These are phyloP conservation scores for Saccharomycopsis fermentans DNA, from an alignment of 805 yeast species.

Conservation along the genomic window DNA sequence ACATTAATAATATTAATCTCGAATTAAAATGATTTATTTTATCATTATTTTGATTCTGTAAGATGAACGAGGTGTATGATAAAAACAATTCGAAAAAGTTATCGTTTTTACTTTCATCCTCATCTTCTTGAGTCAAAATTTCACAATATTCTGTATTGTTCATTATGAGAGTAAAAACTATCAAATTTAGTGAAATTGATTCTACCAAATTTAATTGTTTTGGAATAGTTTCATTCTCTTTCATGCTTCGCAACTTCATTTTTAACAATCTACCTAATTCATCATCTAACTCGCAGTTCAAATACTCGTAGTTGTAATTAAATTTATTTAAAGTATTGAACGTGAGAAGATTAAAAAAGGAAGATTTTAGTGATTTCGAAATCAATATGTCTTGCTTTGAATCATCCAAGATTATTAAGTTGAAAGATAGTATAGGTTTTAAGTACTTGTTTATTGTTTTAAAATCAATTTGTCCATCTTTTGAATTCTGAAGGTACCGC, in stretches of 20 bases:
- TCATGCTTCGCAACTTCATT: slow-evolving; percentile 1
- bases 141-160: slow-evolving; percentile 3
- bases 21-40: slow-evolving; percentile 23
- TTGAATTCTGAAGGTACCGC: not conserved
- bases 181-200: slow-evolving; percentile 13
- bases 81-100: slow-evolving; percentile 27
- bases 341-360: slow-evolving; percentile 17
- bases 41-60: slow-evolving; percentile 30
- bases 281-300: slow-evolving; percentile 1
- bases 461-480: not conserved
- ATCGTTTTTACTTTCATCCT: not conserved
- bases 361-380: slow-evolving; percentile 3
- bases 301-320: slow-evolving; percentile 10
- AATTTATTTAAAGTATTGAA: slow-evolving; percentile 16
- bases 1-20: slow-evolving; percentile 24
- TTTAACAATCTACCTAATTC: slow-evolving; percentile 7
- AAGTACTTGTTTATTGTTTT: slow-evolving; percentile 2
- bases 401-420: slow-evolving; percentile 13
- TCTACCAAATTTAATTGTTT: slow-evolving; percentile 9
- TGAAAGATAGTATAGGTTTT: slow-evolving; percentile 9
- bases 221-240: not conserved
- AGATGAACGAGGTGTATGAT: slow-evolving; percentile 30
- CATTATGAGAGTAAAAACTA: slow-evolving; percentile 9
- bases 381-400: slow-evolving; percentile 13
- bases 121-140: slow-evolving; percentile 1